Evolutionary conservation across 805 yeast species (phyloP), one percentile per base, ranked within the genome.

Genomic region (Yarrowia porcina): DNA sequence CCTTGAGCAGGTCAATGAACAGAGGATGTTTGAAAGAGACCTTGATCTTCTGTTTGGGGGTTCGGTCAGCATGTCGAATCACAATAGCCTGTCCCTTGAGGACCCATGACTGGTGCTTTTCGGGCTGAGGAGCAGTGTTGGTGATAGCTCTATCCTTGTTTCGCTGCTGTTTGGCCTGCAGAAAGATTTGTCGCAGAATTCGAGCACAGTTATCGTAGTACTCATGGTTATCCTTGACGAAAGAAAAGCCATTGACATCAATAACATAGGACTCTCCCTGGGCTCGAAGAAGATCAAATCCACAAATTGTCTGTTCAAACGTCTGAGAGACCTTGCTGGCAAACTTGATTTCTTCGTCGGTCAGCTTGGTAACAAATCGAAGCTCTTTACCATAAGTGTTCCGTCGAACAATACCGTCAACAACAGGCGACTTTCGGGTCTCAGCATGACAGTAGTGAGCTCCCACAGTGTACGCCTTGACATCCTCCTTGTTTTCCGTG

Each of bases 381-480:
- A 94, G 87, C 75, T 94, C 99, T 74, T 94, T 94, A 50, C 99
- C 99, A 70, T 92, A 96, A 1, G 98, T 92, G 72, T 94, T 94
- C 73, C 99, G 83, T 71, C 97, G 82, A 25, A 94, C 99, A 64
- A 94, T 89, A 50, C 99, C 99, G 76, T 94, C 99, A n/a, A 94
- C 99, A 3, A 94, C 99, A 0, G 99, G 99, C 0, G 97, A 90
- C 74, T 94, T 94, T 71, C 99, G 82, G 1, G 99, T 94, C 72
- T 94, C 99, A 0, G 99, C 99, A 74, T 94, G 99, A 73, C 99
- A 94, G 71, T 83, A 94, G 18, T 78, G 78, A 2, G 87, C 84
- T 0, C 99, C 98, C 4, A 94, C 98, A 0, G 99, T 94, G 74
- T 94, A 94, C 0, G 98, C 98, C 76, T 94, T 94, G 66, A 94